Evolutionary conservation across 768 basidiomycete genomes (phyloP), one percentile per base, ranked within the genome.

Genomic region (Leccinum disarticulatum): DNA sequence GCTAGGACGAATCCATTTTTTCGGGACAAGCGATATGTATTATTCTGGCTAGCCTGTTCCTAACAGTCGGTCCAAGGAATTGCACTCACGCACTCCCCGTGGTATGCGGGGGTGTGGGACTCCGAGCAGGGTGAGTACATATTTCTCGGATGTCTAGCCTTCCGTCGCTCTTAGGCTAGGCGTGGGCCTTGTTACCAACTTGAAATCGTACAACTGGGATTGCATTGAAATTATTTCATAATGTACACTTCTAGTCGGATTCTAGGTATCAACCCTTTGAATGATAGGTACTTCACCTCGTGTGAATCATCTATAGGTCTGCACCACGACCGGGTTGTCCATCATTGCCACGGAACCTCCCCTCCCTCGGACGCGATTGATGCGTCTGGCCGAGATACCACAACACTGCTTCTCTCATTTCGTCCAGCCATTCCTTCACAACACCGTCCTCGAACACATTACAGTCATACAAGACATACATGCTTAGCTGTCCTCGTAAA

Each of bases 391-490:
- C 36, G 3, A 54, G 52, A 25, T 54, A 54, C 52, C 52, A 54
- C 36, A 54, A 31, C 8, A 54, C 52, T 6, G 35, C 52, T 8
- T 15, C 35, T 31, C 15, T 73, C 5, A 82, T 73, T 61, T 86
- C 83, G 9, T 71, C 65, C 51, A 85, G 58, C 80, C 82, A 84
- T 66, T 83, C 83, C 9, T 57, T 64, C 9, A 82, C 74, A 9
- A 79, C 59, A 1, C 57, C 70, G 4, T 74, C 70, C 2, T 79
- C 74, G 49, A 78, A 84, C 4, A 80, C 79, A 61, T 84, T 81
- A 6, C 65, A 70, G 52, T 86, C 84, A 65, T 73, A 80, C 61
- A 56, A 76, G 6, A 74, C 50, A 9, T 65, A 57, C 50, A 83
- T 55, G 2, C 59, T 57, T 33, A 86, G 56, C 31, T 70, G 68